Evolutionary conservation across 208 protist species (phyloP).

Genomic region (Leishmania gerbilli): DNA sequence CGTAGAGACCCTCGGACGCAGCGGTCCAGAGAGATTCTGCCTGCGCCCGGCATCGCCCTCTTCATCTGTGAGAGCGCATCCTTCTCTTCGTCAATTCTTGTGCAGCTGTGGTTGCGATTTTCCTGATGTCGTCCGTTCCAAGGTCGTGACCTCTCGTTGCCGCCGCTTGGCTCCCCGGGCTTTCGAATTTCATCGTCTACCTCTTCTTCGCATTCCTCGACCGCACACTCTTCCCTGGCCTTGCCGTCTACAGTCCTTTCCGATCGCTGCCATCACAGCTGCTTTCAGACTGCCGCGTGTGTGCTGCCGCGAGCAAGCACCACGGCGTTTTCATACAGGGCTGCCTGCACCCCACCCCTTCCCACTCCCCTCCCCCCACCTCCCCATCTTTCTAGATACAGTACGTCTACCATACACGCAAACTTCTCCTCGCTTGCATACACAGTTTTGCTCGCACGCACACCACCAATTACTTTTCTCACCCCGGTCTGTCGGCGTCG

Average conservation of each 20-base stretch:
- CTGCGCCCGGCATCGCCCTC: not conserved
- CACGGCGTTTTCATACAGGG: not conserved
- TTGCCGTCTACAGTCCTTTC: not conserved
- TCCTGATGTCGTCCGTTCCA: not conserved
- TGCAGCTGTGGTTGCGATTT: not conserved
- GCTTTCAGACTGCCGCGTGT: not conserved
- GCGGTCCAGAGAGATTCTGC: not conserved
- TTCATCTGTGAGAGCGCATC: not conserved
- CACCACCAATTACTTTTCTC: not conserved
- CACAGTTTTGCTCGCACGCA: not conserved
- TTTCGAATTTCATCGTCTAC: not conserved
- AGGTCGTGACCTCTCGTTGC: not conserved
- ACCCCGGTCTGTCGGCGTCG: not conserved
- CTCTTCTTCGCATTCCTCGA: not conserved
- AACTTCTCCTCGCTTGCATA: not conserved
- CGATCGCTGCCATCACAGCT: not conserved
- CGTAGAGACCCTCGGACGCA: not conserved
- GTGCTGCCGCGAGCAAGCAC: not conserved
- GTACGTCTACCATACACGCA: not conserved
- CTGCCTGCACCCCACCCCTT: not conserved
- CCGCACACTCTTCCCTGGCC: not conserved
- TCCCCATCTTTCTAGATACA: not conserved
- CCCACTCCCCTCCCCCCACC: not conserved
- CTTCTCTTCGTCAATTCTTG: not conserved
- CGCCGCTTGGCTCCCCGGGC: not conserved